phyloP scores from a whole-genome alignment of 78 protist genomes.

The slime mould (Dictyostelium discoideum) region dicty_2.7 NC_007088.5:5975001-5975500 shows the following conservation, averaged over 20 bases:
- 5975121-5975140: slow-evolving; percentile 23
- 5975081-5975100: not conserved
- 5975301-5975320: slow-evolving; percentile 96
- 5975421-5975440: slow-evolving; percentile 53
- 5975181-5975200: slow-evolving; percentile 41
- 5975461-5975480: slow-evolving; percentile 71
- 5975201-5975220: slow-evolving; percentile 79
- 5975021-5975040: slow-evolving; percentile 91
- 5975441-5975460: slow-evolving; percentile 22
- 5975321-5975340: slow-evolving; percentile 96
- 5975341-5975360: slow-evolving; percentile 95
- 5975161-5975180: slow-evolving; percentile 57
- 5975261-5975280: slow-evolving; percentile 87
- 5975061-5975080: slow-evolving; percentile 81
- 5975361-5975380: slow-evolving; percentile 94
- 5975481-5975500: slow-evolving; percentile 69
- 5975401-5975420: slow-evolving; percentile 89
- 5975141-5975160: slow-evolving; percentile 26
- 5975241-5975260: slow-evolving; percentile 93
- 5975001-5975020: slow-evolving; percentile 94
- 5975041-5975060: slow-evolving; percentile 28
- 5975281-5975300: slow-evolving; percentile 94
- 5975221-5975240: slow-evolving; percentile 87
- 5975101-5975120: slow-evolving; percentile 37
- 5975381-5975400: slow-evolving; percentile 84